These are phyloP conservation scores for Venturia oleaginea DNA, from an alignment of 2,329 filamentous ascomycete genomes.

Conservation along the genomic window DNA sequence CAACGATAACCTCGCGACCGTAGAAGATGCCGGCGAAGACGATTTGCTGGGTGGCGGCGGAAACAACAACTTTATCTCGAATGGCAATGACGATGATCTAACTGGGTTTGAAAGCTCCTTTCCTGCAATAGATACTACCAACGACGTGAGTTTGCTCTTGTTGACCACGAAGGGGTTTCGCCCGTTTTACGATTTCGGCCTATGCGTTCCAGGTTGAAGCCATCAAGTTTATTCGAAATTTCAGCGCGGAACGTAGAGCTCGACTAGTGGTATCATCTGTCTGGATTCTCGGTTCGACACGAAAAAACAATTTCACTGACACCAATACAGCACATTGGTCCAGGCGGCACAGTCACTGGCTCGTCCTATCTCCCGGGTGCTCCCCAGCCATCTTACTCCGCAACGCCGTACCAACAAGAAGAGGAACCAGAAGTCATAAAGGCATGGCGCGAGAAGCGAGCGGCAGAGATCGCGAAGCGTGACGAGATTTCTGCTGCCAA, in stretches of 20 bases:
- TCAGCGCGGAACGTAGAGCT: no score
- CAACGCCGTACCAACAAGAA: constrained; percentile 54
- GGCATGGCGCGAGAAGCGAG: constrained; percentile 85
- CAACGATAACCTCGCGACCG: constrained; percentile 58
- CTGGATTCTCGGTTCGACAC: background rate
- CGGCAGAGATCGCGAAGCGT: constrained; percentile 73
- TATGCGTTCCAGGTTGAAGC: no score
- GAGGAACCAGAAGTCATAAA: constrained; percentile 81
- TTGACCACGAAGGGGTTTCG: background rate
- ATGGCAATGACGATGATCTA: constrained; percentile 41
- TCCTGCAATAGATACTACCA: constrained; percentile 67
- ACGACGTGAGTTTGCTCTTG: constrained; percentile 49
- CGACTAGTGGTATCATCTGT: background rate
- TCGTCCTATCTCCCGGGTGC: constrained; percentile 46
- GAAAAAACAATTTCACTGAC: background rate
- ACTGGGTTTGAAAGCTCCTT: constrained; percentile 79
- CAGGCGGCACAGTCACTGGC: constrained; percentile 73
- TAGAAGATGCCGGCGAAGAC: constrained; percentile 54
- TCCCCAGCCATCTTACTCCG: constrained; percentile 24
- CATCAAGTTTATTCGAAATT: no score
- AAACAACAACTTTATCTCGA: constrained; percentile 35
- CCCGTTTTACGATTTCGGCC: no score
- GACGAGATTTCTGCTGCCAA: constrained; percentile 74
- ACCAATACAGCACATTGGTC: constrained; percentile 53
- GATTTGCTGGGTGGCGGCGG: constrained; percentile 63